Evolutionary conservation across 805 yeast genomes (phyloP), one percentile per base, ranked within the genome.

Genomic region (Suhomyces pyralidae): DNA sequence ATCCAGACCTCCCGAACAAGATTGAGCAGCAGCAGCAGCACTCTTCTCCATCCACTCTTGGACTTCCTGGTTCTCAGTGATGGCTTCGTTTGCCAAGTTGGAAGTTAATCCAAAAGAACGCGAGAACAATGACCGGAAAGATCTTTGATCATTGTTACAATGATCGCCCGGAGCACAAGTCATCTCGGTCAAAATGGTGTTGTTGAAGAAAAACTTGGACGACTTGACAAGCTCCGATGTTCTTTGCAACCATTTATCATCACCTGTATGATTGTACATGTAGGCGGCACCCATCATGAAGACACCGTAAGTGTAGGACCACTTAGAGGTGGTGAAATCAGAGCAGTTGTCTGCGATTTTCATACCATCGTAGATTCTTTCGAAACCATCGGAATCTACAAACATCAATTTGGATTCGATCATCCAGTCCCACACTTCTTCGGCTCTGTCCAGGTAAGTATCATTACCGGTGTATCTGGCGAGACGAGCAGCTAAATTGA

Each of bases 401-500:
- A 38, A 38, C 36, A 63, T 52, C 55, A 58, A 66, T 1, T 62
- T 63, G 25, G 57, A 67, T 14, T 57, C 70, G 12, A 73, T 82
- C 80, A 90, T 74, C 98, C 98, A 92, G 58, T 89, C 82, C 81
- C 89, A 92, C 12, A 86, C 82, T 56, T 70, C 76, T 54, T 85
- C 89, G 43, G 89, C 86, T 83, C 90, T 86, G 7, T 84, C 88
- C 14, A 80, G 80, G 61, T 90, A 92, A 0, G 90, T 74, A 30
- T 77, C 79, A 70, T 92, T 90, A 36, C 81, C 81, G 1, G 96
- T 87, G 69, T 83, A 92, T 60, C 97, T 78, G 2, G 94, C 94
- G 59, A 92, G 78, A 57, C 97, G 79, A 0, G 97, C 94, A 15
- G 88, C 96, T 40, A 92, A 66, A 60, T 90, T 90, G 81, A 92